Percentiles rank a stretch among this genome's conserved stretches.
Conservation (phyloP, 176 grass and related monocot species). For the Ampelocalamus luodianensis region DNA sequence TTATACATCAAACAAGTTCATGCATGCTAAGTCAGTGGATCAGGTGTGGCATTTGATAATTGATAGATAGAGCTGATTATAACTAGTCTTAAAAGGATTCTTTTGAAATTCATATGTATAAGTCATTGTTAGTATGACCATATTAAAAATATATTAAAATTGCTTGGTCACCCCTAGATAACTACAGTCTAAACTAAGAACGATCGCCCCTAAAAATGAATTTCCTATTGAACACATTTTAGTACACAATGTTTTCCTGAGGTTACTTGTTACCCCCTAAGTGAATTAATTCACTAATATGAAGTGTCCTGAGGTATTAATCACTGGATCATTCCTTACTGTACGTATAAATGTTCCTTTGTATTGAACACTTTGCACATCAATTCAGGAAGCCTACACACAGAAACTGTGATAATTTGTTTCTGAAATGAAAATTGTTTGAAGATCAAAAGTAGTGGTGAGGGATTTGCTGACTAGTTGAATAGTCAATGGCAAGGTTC, state of each 20-base stretch:
- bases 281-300: neutral
- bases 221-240: constrained; percentile 12
- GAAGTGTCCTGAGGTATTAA: neutral
- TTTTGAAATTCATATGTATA: constrained; percentile 3
- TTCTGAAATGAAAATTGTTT: neutral
- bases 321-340: neutral
- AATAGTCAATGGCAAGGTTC: neutral
- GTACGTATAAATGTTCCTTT: neutral
- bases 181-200: neutral
- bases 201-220: neutral
- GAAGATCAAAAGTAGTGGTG: neutral
- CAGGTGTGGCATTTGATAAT: neutral
- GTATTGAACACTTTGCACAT: neutral
- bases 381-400: neutral
- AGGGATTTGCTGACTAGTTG: neutral
- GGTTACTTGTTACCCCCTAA: neutral
- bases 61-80: constrained; percentile 4
- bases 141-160: constrained; percentile 3
- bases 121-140: neutral
- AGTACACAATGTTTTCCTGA: neutral
- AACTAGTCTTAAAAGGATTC: neutral
- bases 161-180: neutral
- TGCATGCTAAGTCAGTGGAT: neutral
- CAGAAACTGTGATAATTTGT: neutral
- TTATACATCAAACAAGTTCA: neutral